A percentile compares a stretch with the other conserved stretches of the same genome.
Evolutionary conservation across 495 filamentous ascomycete genomes (phyloP).

Genomic region (Talaromyces borbonicus): DNA sequence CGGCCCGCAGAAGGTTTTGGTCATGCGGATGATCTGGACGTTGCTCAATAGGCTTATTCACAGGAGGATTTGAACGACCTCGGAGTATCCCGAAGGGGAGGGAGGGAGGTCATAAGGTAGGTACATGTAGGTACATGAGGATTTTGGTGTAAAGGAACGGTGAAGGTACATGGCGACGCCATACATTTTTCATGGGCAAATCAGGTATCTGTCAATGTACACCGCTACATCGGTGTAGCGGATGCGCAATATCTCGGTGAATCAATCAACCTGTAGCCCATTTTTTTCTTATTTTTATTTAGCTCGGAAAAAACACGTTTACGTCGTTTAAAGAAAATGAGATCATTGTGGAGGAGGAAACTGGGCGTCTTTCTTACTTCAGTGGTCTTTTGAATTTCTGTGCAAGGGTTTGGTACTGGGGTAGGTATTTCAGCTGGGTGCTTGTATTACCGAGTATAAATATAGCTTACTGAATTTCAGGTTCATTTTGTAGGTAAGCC

Average conservation of each 20-base stretch:
- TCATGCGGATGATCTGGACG: conserved; percentile 2
- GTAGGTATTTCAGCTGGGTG: no score
- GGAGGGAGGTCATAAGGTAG: not conserved
- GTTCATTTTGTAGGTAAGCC: no score
- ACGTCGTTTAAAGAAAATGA: no score
- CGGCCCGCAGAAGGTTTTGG: conserved; percentile 2
- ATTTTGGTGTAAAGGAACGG: not conserved
- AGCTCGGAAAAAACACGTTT: no score
- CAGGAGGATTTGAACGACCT: not conserved
- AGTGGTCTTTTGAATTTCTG: no score
- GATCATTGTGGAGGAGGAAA: no score
- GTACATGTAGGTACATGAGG: not conserved
- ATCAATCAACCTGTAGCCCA: not conserved
- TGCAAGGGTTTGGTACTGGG: no score
- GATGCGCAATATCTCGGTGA: not conserved
- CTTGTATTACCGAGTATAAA: no score
- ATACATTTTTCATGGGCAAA: not conserved
- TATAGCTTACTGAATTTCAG: no score
- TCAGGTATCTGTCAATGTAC: not conserved
- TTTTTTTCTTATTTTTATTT: not conserved
- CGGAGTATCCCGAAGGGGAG: not conserved
- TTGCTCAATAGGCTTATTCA: not conserved
- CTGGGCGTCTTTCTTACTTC: no score
- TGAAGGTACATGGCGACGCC: not conserved
- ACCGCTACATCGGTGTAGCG: not conserved